Evolutionary conservation across 2,329 filamentous ascomycete species (phyloP).

Genomic region (Epicoccum sorghinum): DNA sequence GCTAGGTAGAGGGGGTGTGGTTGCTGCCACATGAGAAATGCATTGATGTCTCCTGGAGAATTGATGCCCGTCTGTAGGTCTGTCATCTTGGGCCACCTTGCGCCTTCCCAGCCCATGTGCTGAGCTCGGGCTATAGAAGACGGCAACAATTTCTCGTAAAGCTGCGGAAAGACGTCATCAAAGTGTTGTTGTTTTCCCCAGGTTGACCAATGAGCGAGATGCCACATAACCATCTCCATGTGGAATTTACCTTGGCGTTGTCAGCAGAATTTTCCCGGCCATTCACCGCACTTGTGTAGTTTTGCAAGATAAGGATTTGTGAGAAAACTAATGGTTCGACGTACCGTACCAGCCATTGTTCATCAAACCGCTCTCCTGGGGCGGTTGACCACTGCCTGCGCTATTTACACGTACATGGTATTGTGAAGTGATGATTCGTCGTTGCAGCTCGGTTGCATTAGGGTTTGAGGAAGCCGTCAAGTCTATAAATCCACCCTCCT

Average conservation of each 20-base stretch:
- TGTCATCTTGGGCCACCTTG: conserved; percentile 61
- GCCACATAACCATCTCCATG: conserved; percentile 61
- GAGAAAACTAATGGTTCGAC: neutral
- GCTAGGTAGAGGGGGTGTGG: conserved; percentile 66
- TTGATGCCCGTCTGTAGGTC: conserved; percentile 58
- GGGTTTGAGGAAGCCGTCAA: conserved; percentile 48
- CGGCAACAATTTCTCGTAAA: conserved; percentile 55
- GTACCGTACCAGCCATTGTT: conserved; percentile 63
- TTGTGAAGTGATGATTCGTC: conserved; percentile 58
- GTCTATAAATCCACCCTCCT: conserved; percentile 58
- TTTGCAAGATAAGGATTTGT: too few relatives aligned
- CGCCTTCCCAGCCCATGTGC: conserved; percentile 49
- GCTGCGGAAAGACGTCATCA: conserved; percentile 50
- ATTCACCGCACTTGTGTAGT: neutral
- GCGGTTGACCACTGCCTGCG: conserved; percentile 55
- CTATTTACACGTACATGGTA: conserved; percentile 60
- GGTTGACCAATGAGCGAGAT: conserved; percentile 56
- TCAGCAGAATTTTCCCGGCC: neutral
- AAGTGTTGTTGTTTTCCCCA: conserved; percentile 56
- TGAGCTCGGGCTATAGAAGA: conserved; percentile 41
- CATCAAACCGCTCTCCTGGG: conserved; percentile 56
- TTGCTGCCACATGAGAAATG: conserved; percentile 65
- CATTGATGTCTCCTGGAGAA: conserved; percentile 65
- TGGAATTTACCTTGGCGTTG: conserved; percentile 53
- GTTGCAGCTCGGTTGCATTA: conserved; percentile 57